Evolutionary conservation across 2,329 filamentous ascomycete species (phyloP).

Genomic region (Aspergillus costaricaensis): DNA sequence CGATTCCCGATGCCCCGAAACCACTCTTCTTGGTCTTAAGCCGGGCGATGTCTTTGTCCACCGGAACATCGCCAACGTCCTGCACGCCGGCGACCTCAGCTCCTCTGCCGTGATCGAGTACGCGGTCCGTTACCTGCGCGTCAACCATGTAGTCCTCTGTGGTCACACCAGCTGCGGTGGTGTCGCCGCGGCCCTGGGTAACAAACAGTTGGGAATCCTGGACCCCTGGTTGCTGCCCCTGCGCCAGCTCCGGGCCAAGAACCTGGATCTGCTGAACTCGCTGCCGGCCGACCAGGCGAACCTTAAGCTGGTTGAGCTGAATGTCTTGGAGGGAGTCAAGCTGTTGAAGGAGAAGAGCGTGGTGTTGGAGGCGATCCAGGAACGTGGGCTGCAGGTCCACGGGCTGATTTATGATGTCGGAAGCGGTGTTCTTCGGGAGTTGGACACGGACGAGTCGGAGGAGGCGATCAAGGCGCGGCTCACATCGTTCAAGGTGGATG

Average conservation of each 20-base stretch:
- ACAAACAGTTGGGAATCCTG: conserved; percentile 59
- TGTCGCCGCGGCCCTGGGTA: conserved; percentile 58
- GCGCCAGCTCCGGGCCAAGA: conserved; percentile 55
- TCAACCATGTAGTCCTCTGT: conserved; percentile 64
- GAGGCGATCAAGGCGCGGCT: conserved; percentile 42
- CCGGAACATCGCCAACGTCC: conserved; percentile 86
- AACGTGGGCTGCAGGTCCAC: conserved; percentile 72
- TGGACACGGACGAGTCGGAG: conserved; percentile 50
- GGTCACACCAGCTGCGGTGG: conserved; percentile 65
- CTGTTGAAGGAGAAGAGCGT: conserved; percentile 68
- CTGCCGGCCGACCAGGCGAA: conserved; percentile 54
- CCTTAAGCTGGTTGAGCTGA: conserved; percentile 71
- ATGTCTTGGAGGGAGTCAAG: conserved; percentile 69
- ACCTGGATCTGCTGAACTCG: conserved; percentile 53
- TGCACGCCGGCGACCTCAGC: conserved; percentile 75
- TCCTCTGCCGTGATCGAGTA: conserved; percentile 76
- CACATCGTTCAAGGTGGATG: conserved; percentile 44
- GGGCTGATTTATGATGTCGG: conserved; percentile 73
- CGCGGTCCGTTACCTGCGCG: conserved; percentile 70
- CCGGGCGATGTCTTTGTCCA: conserved; percentile 87
- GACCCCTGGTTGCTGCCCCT: conserved; percentile 65
- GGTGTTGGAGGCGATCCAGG: conserved; percentile 69
- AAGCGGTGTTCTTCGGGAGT: conserved; percentile 54
- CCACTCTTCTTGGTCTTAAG: conserved; percentile 73
- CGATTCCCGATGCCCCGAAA: conserved; percentile 82